phyloP scores from a whole-genome alignment of 202 grass and related monocot genomes.

The Setaria viridis region DNA sequence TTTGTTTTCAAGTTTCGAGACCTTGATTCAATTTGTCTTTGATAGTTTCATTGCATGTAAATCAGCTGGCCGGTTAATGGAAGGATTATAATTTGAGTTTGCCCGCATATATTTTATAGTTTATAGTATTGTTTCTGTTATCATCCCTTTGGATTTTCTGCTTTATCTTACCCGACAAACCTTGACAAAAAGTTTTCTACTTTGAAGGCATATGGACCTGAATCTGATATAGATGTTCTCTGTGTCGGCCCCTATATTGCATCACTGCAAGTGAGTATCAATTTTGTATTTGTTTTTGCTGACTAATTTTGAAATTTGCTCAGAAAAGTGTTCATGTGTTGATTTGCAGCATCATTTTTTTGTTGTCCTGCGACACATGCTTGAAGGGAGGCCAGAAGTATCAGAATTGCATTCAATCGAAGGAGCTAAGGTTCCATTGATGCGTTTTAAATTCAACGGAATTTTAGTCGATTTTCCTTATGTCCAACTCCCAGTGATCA shows the following conservation, averaged over 20 bases:
- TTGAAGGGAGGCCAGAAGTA: conserved; percentile 65
- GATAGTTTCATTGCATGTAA: conserved; percentile 35
- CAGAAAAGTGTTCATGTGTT: conserved; percentile 40
- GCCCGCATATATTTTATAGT: conserved; percentile 32
- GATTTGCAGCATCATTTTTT: conserved; percentile 74
- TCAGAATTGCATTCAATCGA: conserved; percentile 75
- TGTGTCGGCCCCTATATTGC: conserved; percentile 72
- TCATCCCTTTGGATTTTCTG: not conserved
- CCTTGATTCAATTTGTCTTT: conserved; percentile 24
- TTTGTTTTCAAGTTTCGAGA: conserved; percentile 26
- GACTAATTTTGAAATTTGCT: conserved; percentile 29
- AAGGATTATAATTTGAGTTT: conserved; percentile 38
- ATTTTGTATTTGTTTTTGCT: conserved; percentile 29
- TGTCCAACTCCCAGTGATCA: conserved; percentile 61
- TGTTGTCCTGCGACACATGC: conserved; percentile 57
- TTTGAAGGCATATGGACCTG: conserved; percentile 73
- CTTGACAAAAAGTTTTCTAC: not conserved
- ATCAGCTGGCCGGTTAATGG: conserved; percentile 25
- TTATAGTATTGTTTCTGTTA: conserved; percentile 9
- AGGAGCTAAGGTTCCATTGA: conserved; percentile 83
- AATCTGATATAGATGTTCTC: conserved; percentile 77
- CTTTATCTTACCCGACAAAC: conserved; percentile 25
- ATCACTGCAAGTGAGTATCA: conserved; percentile 64
- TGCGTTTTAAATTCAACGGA: conserved; percentile 82
- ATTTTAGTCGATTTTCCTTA: conserved; percentile 77